Conservation (phyloP, 225 moss, liverwort and hornwort genomes). For the Sphagnum contortum region DNA sequence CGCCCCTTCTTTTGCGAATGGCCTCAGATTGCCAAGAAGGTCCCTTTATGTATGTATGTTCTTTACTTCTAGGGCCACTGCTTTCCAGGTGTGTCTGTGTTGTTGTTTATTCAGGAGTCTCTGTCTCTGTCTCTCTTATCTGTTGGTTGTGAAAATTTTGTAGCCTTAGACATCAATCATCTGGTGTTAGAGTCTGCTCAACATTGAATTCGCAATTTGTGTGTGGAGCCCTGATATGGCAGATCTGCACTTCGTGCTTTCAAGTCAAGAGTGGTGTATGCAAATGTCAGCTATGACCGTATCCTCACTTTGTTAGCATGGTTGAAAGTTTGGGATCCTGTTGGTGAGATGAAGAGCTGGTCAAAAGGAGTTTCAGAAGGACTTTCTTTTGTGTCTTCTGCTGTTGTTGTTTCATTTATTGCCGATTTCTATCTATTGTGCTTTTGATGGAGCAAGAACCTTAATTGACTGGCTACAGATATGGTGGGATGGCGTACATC, state of each 20-base stretch:
- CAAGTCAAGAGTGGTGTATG: constrained; percentile 55
- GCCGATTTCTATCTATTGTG: constrained; percentile 2
- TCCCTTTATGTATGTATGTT: constrained; percentile 49
- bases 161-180: no score
- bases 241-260: constrained; percentile 81
- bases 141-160: no score
- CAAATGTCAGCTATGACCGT: constrained; percentile 85
- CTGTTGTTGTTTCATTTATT: no score
- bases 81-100: no score
- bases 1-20: constrained; percentile 77
- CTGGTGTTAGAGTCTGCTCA: no score
- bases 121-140: no score
- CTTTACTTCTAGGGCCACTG: no score
- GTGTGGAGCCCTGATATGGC: neutral
- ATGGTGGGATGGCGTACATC: constrained; percentile 96
- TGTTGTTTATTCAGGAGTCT: no score
- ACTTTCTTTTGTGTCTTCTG: no score
- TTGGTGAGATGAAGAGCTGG: no score
- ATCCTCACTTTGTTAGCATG: constrained; percentile 28
- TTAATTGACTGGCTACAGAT: constrained; percentile 31
- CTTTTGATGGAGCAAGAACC: neutral
- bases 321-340: neutral
- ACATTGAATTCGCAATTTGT: neutral
- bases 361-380: no score
- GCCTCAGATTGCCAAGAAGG: constrained; percentile 69